Conservation (phyloP, 768 basidiomycete species). For the Pleurotus pulmonarius region DNA sequence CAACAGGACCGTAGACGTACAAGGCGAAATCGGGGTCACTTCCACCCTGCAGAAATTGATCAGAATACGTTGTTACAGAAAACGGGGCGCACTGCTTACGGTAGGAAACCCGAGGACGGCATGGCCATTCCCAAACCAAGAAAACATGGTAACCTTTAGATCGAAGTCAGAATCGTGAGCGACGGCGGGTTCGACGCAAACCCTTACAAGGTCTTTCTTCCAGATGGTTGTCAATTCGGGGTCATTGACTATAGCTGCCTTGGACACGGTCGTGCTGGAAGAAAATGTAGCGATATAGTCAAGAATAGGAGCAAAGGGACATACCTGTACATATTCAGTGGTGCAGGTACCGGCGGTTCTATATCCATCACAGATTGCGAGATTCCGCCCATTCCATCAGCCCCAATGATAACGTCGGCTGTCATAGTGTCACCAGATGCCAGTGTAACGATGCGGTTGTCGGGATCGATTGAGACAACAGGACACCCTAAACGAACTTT, state of each 20-base stretch:
- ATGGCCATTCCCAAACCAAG: slow-evolving; percentile 32
- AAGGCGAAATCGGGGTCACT: slow-evolving; percentile 23
- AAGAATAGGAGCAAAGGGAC: slow-evolving; percentile 2
- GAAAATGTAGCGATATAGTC: neutral
- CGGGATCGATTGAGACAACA: slow-evolving; percentile 25
- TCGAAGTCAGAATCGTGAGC: neutral
- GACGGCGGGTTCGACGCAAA: neutral
- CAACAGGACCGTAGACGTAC: slow-evolving; percentile 24
- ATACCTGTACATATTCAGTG: slow-evolving; percentile 42
- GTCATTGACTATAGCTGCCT: slow-evolving; percentile 35
- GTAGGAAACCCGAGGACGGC: slow-evolving; percentile 26
- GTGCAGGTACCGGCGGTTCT: slow-evolving; percentile 11
- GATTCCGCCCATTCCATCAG: slow-evolving; percentile 46
- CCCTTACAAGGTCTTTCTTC: slow-evolving; percentile 19
- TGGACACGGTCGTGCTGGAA: slow-evolving; percentile 36
- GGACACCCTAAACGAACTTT: slow-evolving; percentile 29
- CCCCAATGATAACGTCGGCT: slow-evolving; percentile 54
- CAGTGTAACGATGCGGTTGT: slow-evolving; percentile 26
- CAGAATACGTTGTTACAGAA: neutral
- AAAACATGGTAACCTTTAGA: slow-evolving; percentile 24
- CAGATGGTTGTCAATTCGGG: slow-evolving; percentile 31
- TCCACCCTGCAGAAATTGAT: slow-evolving; percentile 29
- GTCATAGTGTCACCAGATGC: slow-evolving; percentile 36
- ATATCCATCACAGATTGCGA: slow-evolving; percentile 28
- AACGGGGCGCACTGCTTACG: too few relatives aligned